Conservation (phyloP, 306 rosid species). For the Pyrus pyrifolia region DNA sequence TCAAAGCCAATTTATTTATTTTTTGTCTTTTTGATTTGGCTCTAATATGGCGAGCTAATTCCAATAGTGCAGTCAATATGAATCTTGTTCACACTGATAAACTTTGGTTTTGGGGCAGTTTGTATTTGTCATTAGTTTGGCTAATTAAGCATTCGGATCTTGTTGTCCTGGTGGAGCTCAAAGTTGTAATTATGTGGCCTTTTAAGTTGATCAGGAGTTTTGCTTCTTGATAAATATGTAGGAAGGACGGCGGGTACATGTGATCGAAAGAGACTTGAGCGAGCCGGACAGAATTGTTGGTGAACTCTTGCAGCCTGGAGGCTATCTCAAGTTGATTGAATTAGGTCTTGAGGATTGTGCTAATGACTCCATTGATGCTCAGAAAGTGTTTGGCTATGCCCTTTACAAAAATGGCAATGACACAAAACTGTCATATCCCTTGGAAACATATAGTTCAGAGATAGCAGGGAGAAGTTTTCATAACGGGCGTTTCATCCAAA, state of each 20-base stretch:
- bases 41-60: neutral
- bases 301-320: constrained; percentile 87
- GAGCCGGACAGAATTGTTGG: constrained; percentile 86
- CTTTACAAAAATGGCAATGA: constrained; percentile 63
- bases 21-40: neutral
- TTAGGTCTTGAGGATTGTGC: constrained; percentile 75
- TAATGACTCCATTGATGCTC: constrained; percentile 59
- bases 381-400: constrained; percentile 68
- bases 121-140: neutral
- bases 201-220: neutral
- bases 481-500: constrained; percentile 85
- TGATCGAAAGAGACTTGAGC: constrained; percentile 71
- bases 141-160: neutral
- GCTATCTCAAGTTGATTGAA: constrained; percentile 64
- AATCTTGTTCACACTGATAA: neutral
- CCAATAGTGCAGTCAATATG: neutral
- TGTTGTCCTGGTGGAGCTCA: neutral
- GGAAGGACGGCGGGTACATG: constrained; percentile 72
- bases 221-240: constrained; percentile 9
- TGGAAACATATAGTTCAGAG: constrained; percentile 37
- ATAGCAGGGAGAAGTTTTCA: constrained; percentile 76
- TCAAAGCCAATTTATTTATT: neutral
- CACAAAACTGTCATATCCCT: constrained; percentile 55
- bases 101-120: neutral
- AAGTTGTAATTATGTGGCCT: neutral